Evolutionary conservation across 169 alveolate species (phyloP).

Genomic region (Plasmodium adleri): DNA sequence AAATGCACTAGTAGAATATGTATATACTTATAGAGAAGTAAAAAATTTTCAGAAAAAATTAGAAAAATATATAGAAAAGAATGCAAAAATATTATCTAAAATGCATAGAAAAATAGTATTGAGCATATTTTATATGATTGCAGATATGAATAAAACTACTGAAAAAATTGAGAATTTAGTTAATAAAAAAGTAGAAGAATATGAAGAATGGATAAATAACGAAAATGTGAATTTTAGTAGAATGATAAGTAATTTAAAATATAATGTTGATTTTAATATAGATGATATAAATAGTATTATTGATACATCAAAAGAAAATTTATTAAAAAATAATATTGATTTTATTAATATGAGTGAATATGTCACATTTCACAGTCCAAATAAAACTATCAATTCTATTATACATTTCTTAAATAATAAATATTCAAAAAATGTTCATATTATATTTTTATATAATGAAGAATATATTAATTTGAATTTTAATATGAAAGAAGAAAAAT

Average conservation of each 20-base stretch:
- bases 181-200: slow-evolving; percentile 58
- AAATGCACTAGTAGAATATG: slow-evolving; percentile 52
- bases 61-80: slow-evolving; percentile 51
- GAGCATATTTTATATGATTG: slow-evolving; percentile 59
- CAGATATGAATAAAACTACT: slow-evolving; percentile 75
- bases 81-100: slow-evolving; percentile 56
- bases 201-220: slow-evolving; percentile 41
- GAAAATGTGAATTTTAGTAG: slow-evolving; percentile 34
- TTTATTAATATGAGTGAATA: slow-evolving; percentile 68
- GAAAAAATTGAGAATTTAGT: slow-evolving; percentile 42
- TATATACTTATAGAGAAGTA: slow-evolving; percentile 34
- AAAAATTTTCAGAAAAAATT: slow-evolving; percentile 40
- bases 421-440: slow-evolving; percentile 38
- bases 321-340: slow-evolving; percentile 24
- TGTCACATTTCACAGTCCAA: slow-evolving; percentile 53
- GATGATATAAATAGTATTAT: slow-evolving; percentile 61
- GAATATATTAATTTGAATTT: slow-evolving; percentile 25
- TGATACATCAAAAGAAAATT: slow-evolving; percentile 48
- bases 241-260: slow-evolving; percentile 34
- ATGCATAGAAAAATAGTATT: slow-evolving; percentile 62
- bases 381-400: slow-evolving; percentile 55
- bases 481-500: background rate
- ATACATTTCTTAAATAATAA: slow-evolving; percentile 48
- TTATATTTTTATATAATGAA: slow-evolving; percentile 62
- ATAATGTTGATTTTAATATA: slow-evolving; percentile 45